Evolutionary conservation across 257 asterid genomes (phyloP), one percentile per base, ranked within the genome.

Genomic region (Solanum pinnatisectum): DNA sequence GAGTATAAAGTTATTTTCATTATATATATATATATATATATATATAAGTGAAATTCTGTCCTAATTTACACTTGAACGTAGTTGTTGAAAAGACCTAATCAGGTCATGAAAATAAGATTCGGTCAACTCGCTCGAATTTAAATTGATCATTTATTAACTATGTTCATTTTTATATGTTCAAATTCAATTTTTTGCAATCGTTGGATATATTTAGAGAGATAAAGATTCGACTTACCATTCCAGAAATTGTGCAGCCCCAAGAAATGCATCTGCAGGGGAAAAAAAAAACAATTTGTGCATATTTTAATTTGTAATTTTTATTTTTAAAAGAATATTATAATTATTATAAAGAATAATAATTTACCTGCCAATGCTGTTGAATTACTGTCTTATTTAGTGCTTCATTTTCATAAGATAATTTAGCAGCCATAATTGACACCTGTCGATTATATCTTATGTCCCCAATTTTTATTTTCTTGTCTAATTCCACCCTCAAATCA

Each of bases 341-440:
- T 52, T 42, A 56, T 83, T 84, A 32, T 59, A 10, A 63, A 35
- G 10, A 63, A 65, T 30, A 67, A 81, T 27, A 81, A 46, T 49
- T 81, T 81, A 81, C 98, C 97, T 94, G 90, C 98, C 97, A 95
- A 71, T 59, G 78, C 83, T 91, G 79, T 8, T 86, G 52, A 73
- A 95, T 88, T 0, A 93, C 89, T 23, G 91, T 89, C 63, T 39
- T 87, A 10, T 87, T 88, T 83, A 92, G 87, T 18, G 93, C 86
- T 88, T 90, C 76, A 78, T 95, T 94, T 84, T 95, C 98, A 44
- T 95, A 95, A 6, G 95, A 89, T 40, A 94, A 76, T 92, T 95
- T 94, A 79, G 97, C 92, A 5, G 96, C 97, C 97, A 95, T 94
- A 2, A 93, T 86, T 32, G 96, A 89, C 13, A 92, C 35, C 10